Evolutionary conservation across 2,329 filamentous ascomycete species (phyloP).

Genomic region (Thermochaetoides dissita): DNA sequence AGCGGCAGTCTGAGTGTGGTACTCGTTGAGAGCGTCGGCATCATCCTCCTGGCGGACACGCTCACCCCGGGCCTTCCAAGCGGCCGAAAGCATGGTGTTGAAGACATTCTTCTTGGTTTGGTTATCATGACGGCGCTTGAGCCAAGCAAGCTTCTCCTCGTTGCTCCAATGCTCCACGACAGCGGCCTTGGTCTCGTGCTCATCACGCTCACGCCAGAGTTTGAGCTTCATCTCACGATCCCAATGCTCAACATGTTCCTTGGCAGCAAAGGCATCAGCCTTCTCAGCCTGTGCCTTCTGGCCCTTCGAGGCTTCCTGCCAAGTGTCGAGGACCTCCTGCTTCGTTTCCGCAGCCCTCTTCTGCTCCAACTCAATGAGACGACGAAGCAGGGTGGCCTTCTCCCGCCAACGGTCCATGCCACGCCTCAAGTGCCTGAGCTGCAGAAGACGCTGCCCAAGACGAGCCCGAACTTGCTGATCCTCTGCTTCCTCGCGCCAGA

Average conservation of each 20-base stretch:
- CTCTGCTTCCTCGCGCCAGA: constrained; percentile 15
- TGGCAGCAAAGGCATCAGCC: constrained; percentile 11
- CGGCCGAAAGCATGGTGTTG: constrained; percentile 3
- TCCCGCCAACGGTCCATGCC: constrained; percentile 14
- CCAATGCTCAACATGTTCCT: constrained; percentile 16
- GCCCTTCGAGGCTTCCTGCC: constrained; percentile 2
- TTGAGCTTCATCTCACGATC: constrained; percentile 16
- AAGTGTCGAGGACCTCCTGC: constrained; percentile 4
- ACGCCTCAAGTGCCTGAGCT: constrained; percentile 6
- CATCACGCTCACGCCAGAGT: constrained; percentile 9
- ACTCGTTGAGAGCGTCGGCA: constrained; percentile 7
- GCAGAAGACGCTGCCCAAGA: constrained; percentile 4
- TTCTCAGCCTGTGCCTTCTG: constrained; percentile 3
- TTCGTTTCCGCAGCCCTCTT: constrained; percentile 3
- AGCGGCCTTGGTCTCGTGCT: constrained; percentile 9
- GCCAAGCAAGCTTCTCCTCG: constrained; percentile 17
- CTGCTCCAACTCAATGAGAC: constrained; percentile 9
- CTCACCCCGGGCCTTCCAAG: constrained; percentile 2
- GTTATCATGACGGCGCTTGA: constrained; percentile 14
- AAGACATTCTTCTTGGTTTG: constrained; percentile 8
- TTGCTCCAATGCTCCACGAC: constrained; percentile 18
- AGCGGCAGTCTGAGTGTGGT: constrained; percentile 6
- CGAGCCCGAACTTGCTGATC: constrained; percentile 9
- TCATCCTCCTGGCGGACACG: constrained; percentile 7
- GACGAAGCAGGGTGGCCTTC: constrained; percentile 11